A percentile compares a stretch with the other conserved stretches of the same genome.
phyloP scores from a whole-genome alignment of 441 rosid genomes.

The Gossypium aridum region DNA sequence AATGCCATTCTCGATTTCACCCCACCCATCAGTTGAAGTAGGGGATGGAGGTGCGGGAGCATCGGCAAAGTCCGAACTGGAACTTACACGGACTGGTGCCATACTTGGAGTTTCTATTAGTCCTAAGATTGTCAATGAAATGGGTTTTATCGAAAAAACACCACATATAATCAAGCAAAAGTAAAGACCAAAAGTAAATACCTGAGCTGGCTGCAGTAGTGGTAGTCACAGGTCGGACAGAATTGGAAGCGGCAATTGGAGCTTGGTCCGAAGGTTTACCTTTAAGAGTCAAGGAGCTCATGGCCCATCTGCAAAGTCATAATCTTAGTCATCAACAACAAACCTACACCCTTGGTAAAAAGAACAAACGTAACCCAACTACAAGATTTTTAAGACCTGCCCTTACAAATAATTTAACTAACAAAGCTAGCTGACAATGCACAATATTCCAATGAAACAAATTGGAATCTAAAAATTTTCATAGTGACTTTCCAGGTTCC shows the following conservation, averaged over 20 bases:
- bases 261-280: conserved; percentile 89
- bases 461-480: background rate
- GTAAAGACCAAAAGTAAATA: conserved; percentile 11
- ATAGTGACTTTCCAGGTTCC: background rate
- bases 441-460: background rate
- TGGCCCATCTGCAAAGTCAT: conserved; percentile 76
- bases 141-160: background rate
- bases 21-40: conserved; percentile 99
- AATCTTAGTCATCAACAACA: background rate
- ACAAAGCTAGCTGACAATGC: background rate
- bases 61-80: conserved; percentile 63
- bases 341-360: background rate
- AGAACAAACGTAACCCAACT: background rate
- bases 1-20: conserved; percentile 87
- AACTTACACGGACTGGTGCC: conserved; percentile 45
- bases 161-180: conserved; percentile 11
- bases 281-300: conserved; percentile 96
- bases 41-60: conserved; percentile 75
- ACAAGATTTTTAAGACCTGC: background rate
- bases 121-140: conserved; percentile 33
- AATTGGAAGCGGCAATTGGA: conserved; percentile 52
- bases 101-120: conserved; percentile 42
- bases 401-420: background rate
- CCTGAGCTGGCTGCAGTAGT: conserved; percentile 57
- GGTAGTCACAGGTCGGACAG: conserved; percentile 42